Evolutionary conservation across 2,329 filamentous ascomycete species (phyloP), one percentile per base, ranked within the genome.

Genomic region (Penicillium sp.): DNA sequence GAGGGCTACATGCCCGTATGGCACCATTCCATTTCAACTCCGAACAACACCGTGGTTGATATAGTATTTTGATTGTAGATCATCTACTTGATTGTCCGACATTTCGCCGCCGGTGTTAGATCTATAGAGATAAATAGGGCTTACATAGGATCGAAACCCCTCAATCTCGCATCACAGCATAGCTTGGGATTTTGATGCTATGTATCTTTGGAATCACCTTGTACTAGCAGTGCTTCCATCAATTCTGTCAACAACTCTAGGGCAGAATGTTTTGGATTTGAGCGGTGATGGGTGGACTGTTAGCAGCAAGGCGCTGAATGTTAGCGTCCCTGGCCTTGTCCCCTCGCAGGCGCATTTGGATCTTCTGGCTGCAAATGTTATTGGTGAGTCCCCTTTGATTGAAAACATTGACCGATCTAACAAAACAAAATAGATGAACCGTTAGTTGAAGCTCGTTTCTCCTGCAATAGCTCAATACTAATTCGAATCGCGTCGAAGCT

Each of bases 311-410:
- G 71, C 71, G 6, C 67, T 78, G 45, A 82, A 84, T 57, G 78
- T 82, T 29, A 82, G 79, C 0, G 80, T 86, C 2, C 80, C 83
- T 0, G 85, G 78, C 2, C 75, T 75, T 23, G 75, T 86, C 4
- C 84, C 85, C 2, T 85, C 83, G 0, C 82, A 86, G 50, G 83
- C 78, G 1, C 84, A 87, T 69, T 69, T 88, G 15, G 84, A 88
- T 66, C 74, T 88, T 1, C 78, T 77, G 42, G 77, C 78, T 25
- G 80, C 80, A 23, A 72, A 80, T 7, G 76, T 84, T 4, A 86
- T 86, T 61, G 78, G 77, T 56, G 74, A 82, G 69, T 79, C 12
- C 23, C 2, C 74, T n/a, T 10, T 9, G 50, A 2, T 45, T 9
- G 2, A 8, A 48, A 40, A 5, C 9, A 6, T 27, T 40, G 4